Evolutionary conservation across 1,139 yeast species (phyloP).

Genomic region (Scheffersomyces stambukii): DNA sequence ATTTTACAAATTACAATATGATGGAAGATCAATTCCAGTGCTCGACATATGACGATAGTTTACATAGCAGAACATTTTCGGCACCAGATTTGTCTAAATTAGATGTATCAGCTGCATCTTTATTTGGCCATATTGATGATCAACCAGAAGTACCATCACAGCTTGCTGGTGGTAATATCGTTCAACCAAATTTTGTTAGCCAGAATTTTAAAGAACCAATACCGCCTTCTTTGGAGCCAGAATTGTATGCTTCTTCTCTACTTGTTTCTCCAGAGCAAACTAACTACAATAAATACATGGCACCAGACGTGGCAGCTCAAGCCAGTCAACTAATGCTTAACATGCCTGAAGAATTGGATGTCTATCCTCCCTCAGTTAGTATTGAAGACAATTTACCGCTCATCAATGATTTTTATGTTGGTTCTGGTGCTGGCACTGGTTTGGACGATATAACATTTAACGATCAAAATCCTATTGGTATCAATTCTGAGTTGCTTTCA

Average conservation of each 20-base stretch:
- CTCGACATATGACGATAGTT: constrained; percentile 2
- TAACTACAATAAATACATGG: too few species aligned
- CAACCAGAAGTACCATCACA: too few species aligned
- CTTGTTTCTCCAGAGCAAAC: too few species aligned
- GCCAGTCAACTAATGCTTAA: too few species aligned
- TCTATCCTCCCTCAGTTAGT: constrained; percentile 1
- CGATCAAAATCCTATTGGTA: constrained; percentile 1
- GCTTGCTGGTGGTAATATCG: too few species aligned
- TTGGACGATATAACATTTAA: constrained; percentile 1
- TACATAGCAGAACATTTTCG: constrained; percentile 19
- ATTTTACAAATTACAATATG: constrained; percentile 3
- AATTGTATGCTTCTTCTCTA: too few species aligned
- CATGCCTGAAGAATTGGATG: constrained; percentile 5
- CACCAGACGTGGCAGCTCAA: too few species aligned
- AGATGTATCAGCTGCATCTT: too few species aligned
- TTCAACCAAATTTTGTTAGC: too few species aligned
- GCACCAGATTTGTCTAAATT: constrained; percentile 25
- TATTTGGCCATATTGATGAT: constrained; percentile 6
- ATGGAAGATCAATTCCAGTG: constrained; percentile 7
- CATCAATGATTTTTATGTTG: constrained; percentile 2
- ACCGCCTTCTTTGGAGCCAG: too few species aligned
- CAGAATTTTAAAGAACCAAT: too few species aligned
- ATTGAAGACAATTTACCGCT: constrained; percentile 6
- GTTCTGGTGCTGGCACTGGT: constrained; percentile 5
- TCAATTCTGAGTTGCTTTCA: constrained; percentile 7